These are phyloP conservation scores for Tetracladium marchalianum DNA, from an alignment of 495 filamentous ascomycete species.

Conservation along the genomic window DNA sequence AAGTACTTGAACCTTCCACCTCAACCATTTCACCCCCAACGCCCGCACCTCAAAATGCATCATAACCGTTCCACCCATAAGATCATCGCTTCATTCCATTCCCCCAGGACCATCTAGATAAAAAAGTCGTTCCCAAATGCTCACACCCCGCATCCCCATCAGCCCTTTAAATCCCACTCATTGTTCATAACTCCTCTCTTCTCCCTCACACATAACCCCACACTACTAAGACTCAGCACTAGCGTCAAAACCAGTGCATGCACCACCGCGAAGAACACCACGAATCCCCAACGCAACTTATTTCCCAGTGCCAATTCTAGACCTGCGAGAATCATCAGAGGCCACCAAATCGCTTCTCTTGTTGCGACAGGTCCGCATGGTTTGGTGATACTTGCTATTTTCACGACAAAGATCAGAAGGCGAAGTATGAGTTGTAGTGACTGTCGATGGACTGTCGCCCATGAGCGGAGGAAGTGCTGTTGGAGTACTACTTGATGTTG, in stretches of 20 bases:
- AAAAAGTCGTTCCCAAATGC: no score
- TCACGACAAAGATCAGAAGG: constrained; percentile 44
- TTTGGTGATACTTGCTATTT: constrained; percentile 41
- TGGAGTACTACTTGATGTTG: constrained; percentile 23
- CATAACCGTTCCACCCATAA: no score
- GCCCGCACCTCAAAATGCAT: no score
- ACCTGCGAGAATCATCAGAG: constrained; percentile 47
- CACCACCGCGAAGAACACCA: neutral
- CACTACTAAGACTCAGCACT: neutral
- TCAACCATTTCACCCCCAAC: no score
- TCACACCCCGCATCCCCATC: no score
- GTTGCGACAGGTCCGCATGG: constrained; percentile 54
- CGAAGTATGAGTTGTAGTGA: constrained; percentile 23
- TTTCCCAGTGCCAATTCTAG: constrained; percentile 33
- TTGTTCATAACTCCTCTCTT: no score
- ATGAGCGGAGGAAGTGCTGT: constrained; percentile 19
- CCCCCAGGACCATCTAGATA: no score
- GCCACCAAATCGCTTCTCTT: constrained; percentile 49
- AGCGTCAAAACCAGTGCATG: neutral
- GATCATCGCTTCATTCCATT: no score
- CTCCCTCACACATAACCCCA: no score
- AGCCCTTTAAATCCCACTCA: no score
- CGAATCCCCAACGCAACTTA: constrained; percentile 4
- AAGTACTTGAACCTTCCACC: no score
- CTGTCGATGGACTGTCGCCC: constrained; percentile 13